A percentile compares a stretch with the other conserved stretches of the same genome.
Conservation (phyloP, 495 filamentous ascomycete species). For the Podospora sp. region DNA sequence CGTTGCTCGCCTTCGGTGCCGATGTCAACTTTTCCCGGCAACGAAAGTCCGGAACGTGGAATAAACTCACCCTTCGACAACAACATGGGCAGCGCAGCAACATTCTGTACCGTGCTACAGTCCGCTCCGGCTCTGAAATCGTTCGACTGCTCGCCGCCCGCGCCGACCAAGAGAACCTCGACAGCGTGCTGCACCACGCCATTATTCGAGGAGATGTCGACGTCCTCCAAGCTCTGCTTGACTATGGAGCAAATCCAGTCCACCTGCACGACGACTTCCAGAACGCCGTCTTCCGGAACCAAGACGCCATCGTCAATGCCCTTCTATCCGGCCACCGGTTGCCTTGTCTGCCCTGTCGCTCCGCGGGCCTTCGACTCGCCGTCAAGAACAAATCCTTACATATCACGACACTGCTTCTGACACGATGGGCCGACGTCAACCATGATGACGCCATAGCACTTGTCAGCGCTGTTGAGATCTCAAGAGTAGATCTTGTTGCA, state of each 20-base stretch:
- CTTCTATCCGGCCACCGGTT: constrained; percentile 35
- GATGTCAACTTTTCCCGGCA: constrained; percentile 37
- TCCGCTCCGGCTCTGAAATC: constrained; percentile 32
- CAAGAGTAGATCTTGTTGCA: constrained; percentile 31
- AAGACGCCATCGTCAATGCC: constrained; percentile 23
- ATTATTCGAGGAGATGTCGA: constrained; percentile 30
- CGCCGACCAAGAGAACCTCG: constrained; percentile 39
- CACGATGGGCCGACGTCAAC: constrained; percentile 37
- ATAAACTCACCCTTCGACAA: constrained; percentile 26
- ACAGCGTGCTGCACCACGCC: constrained; percentile 35
- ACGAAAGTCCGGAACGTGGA: constrained; percentile 26
- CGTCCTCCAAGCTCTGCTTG: constrained; percentile 31
- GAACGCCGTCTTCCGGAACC: constrained; percentile 29
- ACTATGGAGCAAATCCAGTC: constrained; percentile 35
- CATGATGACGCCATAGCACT: constrained; percentile 31
- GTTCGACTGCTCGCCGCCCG: constrained; percentile 30
- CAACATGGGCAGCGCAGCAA: constrained; percentile 29
- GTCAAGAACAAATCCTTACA: constrained; percentile 33
- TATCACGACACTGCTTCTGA: constrained; percentile 26
- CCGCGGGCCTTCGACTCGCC: constrained; percentile 34
- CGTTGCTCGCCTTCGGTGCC: constrained; percentile 33
- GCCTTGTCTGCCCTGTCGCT: constrained; percentile 36
- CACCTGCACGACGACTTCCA: constrained; percentile 37
- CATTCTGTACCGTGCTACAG: constrained; percentile 31
- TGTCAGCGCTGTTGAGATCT: constrained; percentile 30